A percentile compares a stretch with the other conserved stretches of the same genome.
Conservation (phyloP, 768 basidiomycete genomes). For the Tephrocybe sp. region DNA sequence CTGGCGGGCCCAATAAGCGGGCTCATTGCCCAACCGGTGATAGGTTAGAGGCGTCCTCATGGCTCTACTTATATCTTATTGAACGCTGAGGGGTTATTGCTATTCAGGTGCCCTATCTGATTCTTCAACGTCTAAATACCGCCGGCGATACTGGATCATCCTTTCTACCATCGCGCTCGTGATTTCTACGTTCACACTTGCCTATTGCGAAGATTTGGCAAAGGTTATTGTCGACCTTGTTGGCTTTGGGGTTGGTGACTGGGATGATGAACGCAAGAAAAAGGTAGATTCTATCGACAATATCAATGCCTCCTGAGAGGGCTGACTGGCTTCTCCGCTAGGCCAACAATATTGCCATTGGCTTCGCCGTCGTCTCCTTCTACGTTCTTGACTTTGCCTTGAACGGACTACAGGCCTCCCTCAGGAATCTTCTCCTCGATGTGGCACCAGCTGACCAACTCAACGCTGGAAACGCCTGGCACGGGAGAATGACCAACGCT, state of each 20-base stretch:
- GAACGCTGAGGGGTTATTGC: slow-evolving; percentile 29
- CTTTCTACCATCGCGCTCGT: slow-evolving; percentile 82
- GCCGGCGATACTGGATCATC: slow-evolving; percentile 92
- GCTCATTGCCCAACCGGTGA: slow-evolving; percentile 93
- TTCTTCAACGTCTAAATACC: slow-evolving; percentile 85
- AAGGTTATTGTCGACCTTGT: slow-evolving; percentile 74
- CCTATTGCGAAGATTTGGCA: slow-evolving; percentile 79
- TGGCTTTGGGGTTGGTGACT: slow-evolving; percentile 76
- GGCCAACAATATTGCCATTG: slow-evolving; percentile 74
- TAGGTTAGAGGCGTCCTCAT: slow-evolving; percentile 58
- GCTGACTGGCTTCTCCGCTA: slow-evolving; percentile 28
- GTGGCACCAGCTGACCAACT: slow-evolving; percentile 87
- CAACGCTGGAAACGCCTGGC: slow-evolving; percentile 96
- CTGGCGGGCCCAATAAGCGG: slow-evolving; percentile 94
- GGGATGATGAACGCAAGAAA: slow-evolving; percentile 74
- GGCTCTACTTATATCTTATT: slow-evolving; percentile 16
- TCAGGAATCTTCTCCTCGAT: slow-evolving; percentile 93
- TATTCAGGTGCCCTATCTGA: slow-evolving; percentile 89
- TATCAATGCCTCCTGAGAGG: not conserved
- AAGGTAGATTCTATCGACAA: slow-evolving; percentile 42
- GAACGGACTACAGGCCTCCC: slow-evolving; percentile 91
- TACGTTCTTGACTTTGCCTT: slow-evolving; percentile 97
- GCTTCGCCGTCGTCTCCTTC: slow-evolving; percentile 85
- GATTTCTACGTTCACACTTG: slow-evolving; percentile 74
- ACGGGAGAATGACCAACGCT: slow-evolving; percentile 94